These are phyloP conservation scores for Saraca asoca DNA, from an alignment of 331 rosid species.

Conservation along the genomic window DNA sequence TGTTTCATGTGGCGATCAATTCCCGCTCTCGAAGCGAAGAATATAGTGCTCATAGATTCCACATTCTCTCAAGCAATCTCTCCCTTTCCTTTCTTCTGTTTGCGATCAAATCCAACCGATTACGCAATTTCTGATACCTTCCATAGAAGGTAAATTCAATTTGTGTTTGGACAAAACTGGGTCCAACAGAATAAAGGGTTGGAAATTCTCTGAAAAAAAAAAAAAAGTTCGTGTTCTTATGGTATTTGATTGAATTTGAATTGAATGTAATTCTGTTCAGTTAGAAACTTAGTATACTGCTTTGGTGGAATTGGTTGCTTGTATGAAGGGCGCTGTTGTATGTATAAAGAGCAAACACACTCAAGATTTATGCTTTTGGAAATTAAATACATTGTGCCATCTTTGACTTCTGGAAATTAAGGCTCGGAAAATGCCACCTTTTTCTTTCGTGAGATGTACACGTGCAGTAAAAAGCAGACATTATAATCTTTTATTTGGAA, in stretches of 20 bases:
- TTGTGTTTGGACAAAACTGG: conserved; percentile 3
- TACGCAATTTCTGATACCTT: background rate
- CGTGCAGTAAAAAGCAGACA: too few species aligned
- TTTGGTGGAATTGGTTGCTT: conserved; percentile 1
- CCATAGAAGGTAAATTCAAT: background rate
- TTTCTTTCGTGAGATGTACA: too few species aligned
- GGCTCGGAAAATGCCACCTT: too few species aligned
- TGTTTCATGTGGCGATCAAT: conserved; percentile 10
- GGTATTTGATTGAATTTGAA: background rate
- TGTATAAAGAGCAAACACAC: background rate
- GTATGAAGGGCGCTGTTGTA: background rate
- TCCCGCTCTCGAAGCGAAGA: conserved; percentile 40
- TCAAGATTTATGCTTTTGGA: background rate
- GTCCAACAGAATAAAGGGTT: conserved; percentile 20
- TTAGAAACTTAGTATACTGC: background rate
- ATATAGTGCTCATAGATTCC: conserved; percentile 26
- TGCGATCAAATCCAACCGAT: conserved; percentile 5
- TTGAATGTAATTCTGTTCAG: background rate
- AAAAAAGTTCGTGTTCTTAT: background rate
- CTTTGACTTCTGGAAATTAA: too few species aligned
- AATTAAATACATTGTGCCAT: too few species aligned
- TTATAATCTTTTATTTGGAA: too few species aligned
- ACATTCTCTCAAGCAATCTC: conserved; percentile 15
- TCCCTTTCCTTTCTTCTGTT: background rate
- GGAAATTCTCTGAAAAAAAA: background rate